These are phyloP conservation scores for Ogataea henricii DNA, from an alignment of 805 yeast genomes.

Conservation along the genomic window DNA sequence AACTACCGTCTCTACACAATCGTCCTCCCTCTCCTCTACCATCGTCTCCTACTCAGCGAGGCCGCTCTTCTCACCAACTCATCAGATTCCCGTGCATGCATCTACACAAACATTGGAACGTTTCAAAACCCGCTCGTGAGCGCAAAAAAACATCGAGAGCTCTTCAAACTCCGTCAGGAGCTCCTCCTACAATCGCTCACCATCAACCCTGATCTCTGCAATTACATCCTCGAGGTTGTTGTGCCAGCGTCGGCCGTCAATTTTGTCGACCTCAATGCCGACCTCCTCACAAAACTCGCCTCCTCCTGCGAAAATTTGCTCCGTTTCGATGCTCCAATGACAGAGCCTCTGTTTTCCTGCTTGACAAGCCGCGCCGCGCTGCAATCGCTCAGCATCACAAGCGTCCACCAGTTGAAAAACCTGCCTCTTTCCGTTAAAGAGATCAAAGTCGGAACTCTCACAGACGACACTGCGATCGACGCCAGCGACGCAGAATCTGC, in stretches of 20 bases:
- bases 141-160: conserved; percentile 38
- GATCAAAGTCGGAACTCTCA: conserved; percentile 19
- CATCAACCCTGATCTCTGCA: conserved; percentile 38
- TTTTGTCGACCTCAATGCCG: conserved; percentile 17
- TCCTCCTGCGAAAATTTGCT: conserved; percentile 13
- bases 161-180: conserved; percentile 41
- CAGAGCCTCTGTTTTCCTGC: conserved; percentile 5
- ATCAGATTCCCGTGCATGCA: conserved; percentile 36
- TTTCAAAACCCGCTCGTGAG: conserved; percentile 36
- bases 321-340: conserved; percentile 16
- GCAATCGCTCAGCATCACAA: conserved; percentile 18
- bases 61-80: conserved; percentile 34
- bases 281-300: conserved; percentile 28
- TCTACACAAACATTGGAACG: conserved; percentile 43
- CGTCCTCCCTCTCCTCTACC: conserved; percentile 39
- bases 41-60: conserved; percentile 37
- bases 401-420: conserved; percentile 20
- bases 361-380: conserved; percentile 13
- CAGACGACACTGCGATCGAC: neutral
- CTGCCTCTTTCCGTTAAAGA: conserved; percentile 23
- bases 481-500: conserved; percentile 5
- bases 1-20: conserved; percentile 34
- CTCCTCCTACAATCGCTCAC: conserved; percentile 41
- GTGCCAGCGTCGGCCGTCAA: conserved; percentile 36
- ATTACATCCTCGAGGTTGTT: conserved; percentile 36